Conservation (phyloP, 805 yeast species). For the Jamesozyma spencerorum region DNA sequence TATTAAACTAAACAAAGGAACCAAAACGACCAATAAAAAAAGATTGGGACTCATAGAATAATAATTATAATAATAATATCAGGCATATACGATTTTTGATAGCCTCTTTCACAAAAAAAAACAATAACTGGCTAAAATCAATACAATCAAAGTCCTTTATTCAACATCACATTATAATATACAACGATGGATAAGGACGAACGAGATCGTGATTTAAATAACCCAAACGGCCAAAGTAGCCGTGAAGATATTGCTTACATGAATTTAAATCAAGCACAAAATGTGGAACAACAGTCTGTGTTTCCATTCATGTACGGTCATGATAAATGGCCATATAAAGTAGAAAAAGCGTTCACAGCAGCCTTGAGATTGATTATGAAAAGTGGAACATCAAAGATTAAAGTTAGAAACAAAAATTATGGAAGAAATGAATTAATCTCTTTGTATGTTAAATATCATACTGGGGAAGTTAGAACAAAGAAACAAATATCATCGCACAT, state of each 20-base stretch:
- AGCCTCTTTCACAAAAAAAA: no score
- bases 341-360: conserved; percentile 82
- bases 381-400: conserved; percentile 78
- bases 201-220: not conserved
- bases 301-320: conserved; percentile 13
- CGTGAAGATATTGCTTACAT: not conserved
- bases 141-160: no score
- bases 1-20: no score
- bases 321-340: conserved; percentile 76
- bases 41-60: no score
- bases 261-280: not conserved
- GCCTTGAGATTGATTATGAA: conserved; percentile 79
- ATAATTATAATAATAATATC: no score
- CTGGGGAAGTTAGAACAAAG: conserved; percentile 75
- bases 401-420: conserved; percentile 73
- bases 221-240: not conserved
- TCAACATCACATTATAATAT: no score
- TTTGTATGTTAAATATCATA: conserved; percentile 65
- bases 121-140: no score
- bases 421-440: conserved; percentile 95
- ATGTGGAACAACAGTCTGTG: not conserved
- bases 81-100: no score
- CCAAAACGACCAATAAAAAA: no score
- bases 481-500: conserved; percentile 93
- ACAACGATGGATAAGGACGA: no score